Conservation (phyloP, 2,329 filamentous ascomycete genomes). For the Trichoderma oligosporum region DNA sequence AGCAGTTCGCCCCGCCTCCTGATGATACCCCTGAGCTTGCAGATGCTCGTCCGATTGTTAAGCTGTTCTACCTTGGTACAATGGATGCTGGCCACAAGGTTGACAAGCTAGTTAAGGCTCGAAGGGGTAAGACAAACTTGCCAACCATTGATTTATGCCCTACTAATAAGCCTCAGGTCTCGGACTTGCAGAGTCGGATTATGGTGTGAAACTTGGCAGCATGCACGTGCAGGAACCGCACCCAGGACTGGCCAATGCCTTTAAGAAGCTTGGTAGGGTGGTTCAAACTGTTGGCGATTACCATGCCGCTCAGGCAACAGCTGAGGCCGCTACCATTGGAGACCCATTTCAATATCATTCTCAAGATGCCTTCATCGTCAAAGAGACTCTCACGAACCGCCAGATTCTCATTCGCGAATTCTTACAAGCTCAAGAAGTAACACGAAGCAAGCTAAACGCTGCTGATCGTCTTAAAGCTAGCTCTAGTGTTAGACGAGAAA, state of each 20-base stretch:
- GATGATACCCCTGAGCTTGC: conserved; percentile 95
- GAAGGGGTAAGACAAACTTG: conserved; percentile 62
- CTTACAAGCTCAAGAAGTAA: conserved; percentile 81
- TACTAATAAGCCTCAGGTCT: conserved; percentile 57
- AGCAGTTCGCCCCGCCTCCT: conserved; percentile 95
- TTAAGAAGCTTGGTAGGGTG: conserved; percentile 89
- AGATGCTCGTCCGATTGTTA: conserved; percentile 84
- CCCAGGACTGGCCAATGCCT: conserved; percentile 79
- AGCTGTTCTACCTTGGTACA: conserved; percentile 89
- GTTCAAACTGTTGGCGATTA: conserved; percentile 93
- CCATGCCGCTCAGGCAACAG: conserved; percentile 93
- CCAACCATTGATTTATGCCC: conserved; percentile 18
- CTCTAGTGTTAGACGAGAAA: conserved; percentile 84
- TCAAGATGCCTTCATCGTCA: conserved; percentile 93
- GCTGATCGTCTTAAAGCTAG: conserved; percentile 85
- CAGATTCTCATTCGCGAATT: conserved; percentile 95
- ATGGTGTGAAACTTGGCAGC: conserved; percentile 81
- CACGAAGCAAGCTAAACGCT: conserved; percentile 76
- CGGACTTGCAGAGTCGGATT: conserved; percentile 86
- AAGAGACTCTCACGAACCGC: conserved; percentile 95
- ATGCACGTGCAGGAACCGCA: conserved; percentile 92
- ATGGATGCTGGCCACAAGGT: conserved; percentile 99
- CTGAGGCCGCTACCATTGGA: conserved; percentile 89
- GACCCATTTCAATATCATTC: conserved; percentile 95
- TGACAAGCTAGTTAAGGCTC: conserved; percentile 85